phyloP scores from a whole-genome alignment of 1,284 basidiomycete genomes.

The Uromyces viciae-fabae region DNA sequence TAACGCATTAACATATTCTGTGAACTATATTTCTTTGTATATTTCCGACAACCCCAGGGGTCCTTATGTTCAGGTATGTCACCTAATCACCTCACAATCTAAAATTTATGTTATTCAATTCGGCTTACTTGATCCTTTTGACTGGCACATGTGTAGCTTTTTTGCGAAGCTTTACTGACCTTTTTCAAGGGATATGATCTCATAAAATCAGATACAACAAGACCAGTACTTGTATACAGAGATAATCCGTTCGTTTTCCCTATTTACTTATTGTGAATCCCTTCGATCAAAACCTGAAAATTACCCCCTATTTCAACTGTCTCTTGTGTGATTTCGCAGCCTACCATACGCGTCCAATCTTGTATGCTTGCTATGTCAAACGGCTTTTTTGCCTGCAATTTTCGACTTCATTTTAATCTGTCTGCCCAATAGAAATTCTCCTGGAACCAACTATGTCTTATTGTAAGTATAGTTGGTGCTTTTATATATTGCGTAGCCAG shows the following conservation, averaged over 20 bases:
- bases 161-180: neutral
- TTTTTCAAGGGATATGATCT: slow-evolving; percentile 15
- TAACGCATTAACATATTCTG: neutral
- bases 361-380: slow-evolving; percentile 12
- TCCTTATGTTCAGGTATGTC: neutral
- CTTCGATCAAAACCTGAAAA: neutral
- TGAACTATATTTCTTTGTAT: neutral
- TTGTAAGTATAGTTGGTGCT: neutral
- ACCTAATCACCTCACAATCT: neutral
- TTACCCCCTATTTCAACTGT: neutral
- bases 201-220: neutral
- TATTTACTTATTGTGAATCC: neutral
- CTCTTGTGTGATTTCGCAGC: neutral
- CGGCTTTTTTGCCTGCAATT: slow-evolving; percentile 18
- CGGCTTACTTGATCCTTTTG: no score
- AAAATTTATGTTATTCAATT: no score
- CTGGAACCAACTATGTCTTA: no score
- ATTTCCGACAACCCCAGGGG: no score
- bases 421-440: no score
- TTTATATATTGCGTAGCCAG: neutral
- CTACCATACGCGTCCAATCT: neutral
- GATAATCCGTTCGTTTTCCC: slow-evolving; percentile 15
- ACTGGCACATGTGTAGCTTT: no score
- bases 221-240: neutral
- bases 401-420: slow-evolving; percentile 12